phyloP scores from a whole-genome alignment of 306 rosid genomes.

The Psophocarpus tetragonolobus region DNA sequence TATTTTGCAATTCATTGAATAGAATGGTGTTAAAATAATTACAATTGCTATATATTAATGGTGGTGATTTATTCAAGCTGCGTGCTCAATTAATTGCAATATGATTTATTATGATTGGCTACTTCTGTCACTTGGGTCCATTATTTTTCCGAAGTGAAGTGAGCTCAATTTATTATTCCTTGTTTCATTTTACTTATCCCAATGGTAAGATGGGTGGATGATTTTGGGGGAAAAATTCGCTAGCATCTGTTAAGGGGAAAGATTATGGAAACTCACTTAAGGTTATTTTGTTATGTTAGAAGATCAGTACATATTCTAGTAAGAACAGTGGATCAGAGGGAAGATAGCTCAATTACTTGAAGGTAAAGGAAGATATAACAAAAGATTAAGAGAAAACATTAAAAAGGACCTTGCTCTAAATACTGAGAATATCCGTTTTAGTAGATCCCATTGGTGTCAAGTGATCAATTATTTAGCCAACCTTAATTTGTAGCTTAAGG shows the following conservation, averaged over 20 bases:
- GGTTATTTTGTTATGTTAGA: neutral
- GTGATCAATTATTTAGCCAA: neutral
- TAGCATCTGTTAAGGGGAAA: neutral
- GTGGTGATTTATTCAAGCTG: neutral
- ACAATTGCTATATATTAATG: neutral
- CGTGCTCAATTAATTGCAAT: neutral
- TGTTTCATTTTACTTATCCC: neutral
- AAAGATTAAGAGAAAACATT: neutral
- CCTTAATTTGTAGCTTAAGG: neutral
- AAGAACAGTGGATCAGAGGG: neutral
- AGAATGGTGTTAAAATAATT: neutral
- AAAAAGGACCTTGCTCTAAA: neutral
- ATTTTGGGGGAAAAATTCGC: neutral
- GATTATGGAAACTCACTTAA: neutral
- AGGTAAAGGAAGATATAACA: neutral
- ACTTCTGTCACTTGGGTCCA: neutral
- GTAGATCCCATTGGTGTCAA: neutral
- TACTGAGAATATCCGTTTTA: neutral
- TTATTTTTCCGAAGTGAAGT: neutral
- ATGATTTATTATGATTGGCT: neutral
- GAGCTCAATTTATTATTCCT: neutral
- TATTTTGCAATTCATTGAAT: neutral
- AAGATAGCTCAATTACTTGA: neutral
- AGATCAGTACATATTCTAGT: neutral
- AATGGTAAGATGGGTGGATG: neutral